Evolutionary conservation across 768 basidiomycete species (phyloP).

Genomic region (Mycena vulgaris): DNA sequence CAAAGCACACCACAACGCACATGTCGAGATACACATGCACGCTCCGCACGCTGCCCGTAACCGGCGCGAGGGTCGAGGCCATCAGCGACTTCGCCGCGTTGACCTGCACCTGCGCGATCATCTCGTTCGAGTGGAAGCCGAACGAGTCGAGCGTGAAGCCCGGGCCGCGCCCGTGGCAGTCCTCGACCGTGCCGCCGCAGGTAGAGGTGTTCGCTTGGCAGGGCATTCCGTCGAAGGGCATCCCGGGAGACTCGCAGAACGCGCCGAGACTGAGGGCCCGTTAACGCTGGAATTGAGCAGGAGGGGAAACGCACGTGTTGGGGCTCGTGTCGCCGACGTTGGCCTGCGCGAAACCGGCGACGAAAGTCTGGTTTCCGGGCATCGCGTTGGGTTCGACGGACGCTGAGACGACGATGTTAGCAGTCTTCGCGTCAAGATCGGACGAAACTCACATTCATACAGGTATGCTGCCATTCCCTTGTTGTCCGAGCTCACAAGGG

Average conservation of each 20-base stretch:
- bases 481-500: conserved; percentile 85
- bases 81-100: conserved; percentile 78
- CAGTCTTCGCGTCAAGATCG: neutral
- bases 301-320: conserved; percentile 72
- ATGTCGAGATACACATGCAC: conserved; percentile 83
- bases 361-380: conserved; percentile 80
- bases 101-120: conserved; percentile 81
- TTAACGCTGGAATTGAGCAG: conserved; percentile 25
- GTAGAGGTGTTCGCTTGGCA: conserved; percentile 84
- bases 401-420: conserved; percentile 54
- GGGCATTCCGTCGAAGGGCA: conserved; percentile 74
- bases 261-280: conserved; percentile 68
- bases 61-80: conserved; percentile 61
- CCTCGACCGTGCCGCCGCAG: conserved; percentile 76
- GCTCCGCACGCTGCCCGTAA: conserved; percentile 75
- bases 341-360: conserved; percentile 86
- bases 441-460: conserved; percentile 72
- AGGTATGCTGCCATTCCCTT: conserved; percentile 90
- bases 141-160: conserved; percentile 73
- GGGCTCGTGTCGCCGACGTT: conserved; percentile 87
- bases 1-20: conserved; percentile 55
- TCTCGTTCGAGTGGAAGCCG: conserved; percentile 81
- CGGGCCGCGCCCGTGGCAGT: conserved; percentile 85
- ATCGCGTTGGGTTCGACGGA: conserved; percentile 72
- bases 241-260: conserved; percentile 83